Percentiles rank a stretch among this genome's conserved stretches.
Evolutionary conservation across 2,329 filamentous ascomycete species (phyloP).

Genomic region (Cladophialophora bantiana): DNA sequence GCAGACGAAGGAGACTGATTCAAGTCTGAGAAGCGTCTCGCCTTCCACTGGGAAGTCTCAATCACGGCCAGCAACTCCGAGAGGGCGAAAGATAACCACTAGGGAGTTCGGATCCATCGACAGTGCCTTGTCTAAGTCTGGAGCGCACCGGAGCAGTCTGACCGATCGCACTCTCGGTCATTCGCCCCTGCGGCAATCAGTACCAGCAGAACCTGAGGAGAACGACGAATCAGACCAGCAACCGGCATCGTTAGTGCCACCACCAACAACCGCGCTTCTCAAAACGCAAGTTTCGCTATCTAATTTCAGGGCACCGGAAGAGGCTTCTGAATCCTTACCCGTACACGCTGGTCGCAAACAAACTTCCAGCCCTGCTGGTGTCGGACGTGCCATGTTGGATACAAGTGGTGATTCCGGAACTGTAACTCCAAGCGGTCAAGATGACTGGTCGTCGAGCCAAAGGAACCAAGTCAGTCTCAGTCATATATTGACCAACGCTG

Average conservation of each 20-base stretch:
- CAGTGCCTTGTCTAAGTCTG: slow-evolving; percentile 28
- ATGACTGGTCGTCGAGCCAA: background rate
- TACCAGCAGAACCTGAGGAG: slow-evolving; percentile 14
- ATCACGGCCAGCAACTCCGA: slow-evolving; percentile 27
- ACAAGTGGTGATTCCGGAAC: slow-evolving; percentile 32
- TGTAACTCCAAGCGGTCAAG: slow-evolving; percentile 30
- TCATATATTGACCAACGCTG: slow-evolving; percentile 79
- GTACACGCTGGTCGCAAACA: slow-evolving; percentile 32
- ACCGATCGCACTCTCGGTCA: slow-evolving; percentile 25
- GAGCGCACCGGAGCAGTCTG: slow-evolving; percentile 7
- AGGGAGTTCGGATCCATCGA: slow-evolving; percentile 34
- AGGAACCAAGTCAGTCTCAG: slow-evolving; percentile 70
- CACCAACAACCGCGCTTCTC: slow-evolving; percentile 21
- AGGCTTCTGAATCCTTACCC: slow-evolving; percentile 30
- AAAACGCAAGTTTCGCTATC: slow-evolving; percentile 32
- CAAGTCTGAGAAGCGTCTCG: slow-evolving; percentile 13
- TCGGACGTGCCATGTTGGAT: background rate
- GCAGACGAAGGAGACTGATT: slow-evolving; percentile 1
- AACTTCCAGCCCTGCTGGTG: slow-evolving; percentile 14
- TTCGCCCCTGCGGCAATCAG: slow-evolving; percentile 25
- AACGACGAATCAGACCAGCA: slow-evolving; percentile 13
- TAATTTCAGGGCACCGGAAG: slow-evolving; percentile 25
- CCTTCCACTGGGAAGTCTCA: slow-evolving; percentile 17
- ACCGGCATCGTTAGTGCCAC: slow-evolving; percentile 3
- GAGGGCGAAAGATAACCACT: slow-evolving; percentile 23